A percentile compares a stretch with the other conserved stretches of the same genome.
These are phyloP conservation scores for Diplodia corticola DNA, from an alignment of 2,329 filamentous ascomycete species.

Conservation along the genomic window DNA sequence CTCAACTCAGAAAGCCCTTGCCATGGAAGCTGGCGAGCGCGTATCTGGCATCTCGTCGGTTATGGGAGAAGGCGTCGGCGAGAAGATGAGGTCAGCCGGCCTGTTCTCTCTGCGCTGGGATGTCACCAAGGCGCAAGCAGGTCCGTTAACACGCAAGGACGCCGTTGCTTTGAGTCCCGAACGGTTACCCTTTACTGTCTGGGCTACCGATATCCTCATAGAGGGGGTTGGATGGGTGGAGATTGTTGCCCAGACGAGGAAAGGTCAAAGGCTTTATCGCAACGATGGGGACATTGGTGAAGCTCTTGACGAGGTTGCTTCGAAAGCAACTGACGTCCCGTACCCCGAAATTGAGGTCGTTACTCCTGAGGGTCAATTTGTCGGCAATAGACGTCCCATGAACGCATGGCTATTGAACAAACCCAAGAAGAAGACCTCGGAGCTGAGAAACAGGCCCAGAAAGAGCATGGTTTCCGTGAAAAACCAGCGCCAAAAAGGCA, in stretches of 20 bases:
- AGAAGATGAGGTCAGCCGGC: constrained; percentile 59
- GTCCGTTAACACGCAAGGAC: constrained; percentile 65
- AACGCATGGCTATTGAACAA: constrained; percentile 65
- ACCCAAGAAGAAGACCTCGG: constrained; percentile 54
- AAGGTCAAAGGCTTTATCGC: constrained; percentile 20
- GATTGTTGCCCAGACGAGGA: constrained; percentile 75
- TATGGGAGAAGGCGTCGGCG: constrained; percentile 41
- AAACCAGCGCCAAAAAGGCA: constrained; percentile 3
- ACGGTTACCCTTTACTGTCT: constrained; percentile 73
- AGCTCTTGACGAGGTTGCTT: constrained; percentile 48
- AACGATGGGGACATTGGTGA: not conserved
- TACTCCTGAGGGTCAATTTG: constrained; percentile 77
- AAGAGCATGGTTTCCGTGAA: constrained; percentile 63
- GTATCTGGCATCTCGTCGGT: constrained; percentile 65
- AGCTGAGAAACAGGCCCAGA: constrained; percentile 60
- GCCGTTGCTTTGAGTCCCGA: constrained; percentile 66
- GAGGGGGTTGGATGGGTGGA: constrained; percentile 96
- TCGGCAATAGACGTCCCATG: constrained; percentile 67
- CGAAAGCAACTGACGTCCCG: constrained; percentile 28
- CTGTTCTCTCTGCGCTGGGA: constrained; percentile 75
- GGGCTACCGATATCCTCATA: constrained; percentile 81
- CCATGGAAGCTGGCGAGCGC: constrained; percentile 66
- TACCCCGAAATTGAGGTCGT: constrained; percentile 82
- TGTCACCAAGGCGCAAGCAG: constrained; percentile 76
- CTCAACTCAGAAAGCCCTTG: constrained; percentile 74